A percentile compares a stretch with the other conserved stretches of the same genome.
Evolutionary conservation across 202 grass and related monocot species (phyloP).

Genomic region (Elaeis oleifera): DNA sequence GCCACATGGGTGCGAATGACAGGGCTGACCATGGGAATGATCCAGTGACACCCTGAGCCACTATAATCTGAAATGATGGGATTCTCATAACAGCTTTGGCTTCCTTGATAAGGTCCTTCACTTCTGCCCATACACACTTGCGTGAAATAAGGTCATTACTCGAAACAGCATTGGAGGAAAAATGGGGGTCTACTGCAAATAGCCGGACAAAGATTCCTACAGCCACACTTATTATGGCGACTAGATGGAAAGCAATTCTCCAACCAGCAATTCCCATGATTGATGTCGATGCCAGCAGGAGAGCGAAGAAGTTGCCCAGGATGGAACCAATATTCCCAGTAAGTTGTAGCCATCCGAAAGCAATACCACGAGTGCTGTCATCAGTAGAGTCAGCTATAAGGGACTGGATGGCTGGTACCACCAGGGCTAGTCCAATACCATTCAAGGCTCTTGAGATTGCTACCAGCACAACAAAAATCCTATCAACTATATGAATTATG

Average conservation of each 20-base stretch:
- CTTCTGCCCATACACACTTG: slow-evolving; percentile 10
- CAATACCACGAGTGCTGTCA: slow-evolving; percentile 45
- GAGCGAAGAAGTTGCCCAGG: slow-evolving; percentile 44
- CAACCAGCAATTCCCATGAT: slow-evolving; percentile 62
- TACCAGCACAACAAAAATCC: slow-evolving; percentile 25
- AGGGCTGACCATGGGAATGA: slow-evolving; percentile 62
- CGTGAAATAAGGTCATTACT: not conserved
- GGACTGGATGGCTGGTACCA: slow-evolving; percentile 66
- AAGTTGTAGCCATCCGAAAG: slow-evolving; percentile 75
- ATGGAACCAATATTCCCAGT: slow-evolving; percentile 50
- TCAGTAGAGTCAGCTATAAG: slow-evolving; percentile 75
- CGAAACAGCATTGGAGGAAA: not conserved
- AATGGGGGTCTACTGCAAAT: slow-evolving; percentile 22
- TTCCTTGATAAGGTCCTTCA: slow-evolving; percentile 35
- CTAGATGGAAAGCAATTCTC: slow-evolving; percentile 70
- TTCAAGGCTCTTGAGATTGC: slow-evolving; percentile 80
- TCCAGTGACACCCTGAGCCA: slow-evolving; percentile 62
- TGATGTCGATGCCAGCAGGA: slow-evolving; percentile 58
- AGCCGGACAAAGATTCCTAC: slow-evolving; percentile 28
- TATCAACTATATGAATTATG: too few species aligned
- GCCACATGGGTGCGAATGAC: slow-evolving; percentile 63
- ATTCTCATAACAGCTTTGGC: slow-evolving; percentile 51
- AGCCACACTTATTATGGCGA: slow-evolving; percentile 42
- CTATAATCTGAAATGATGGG: slow-evolving; percentile 70
- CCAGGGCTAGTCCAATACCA: slow-evolving; percentile 65